phyloP scores from a whole-genome alignment of 2,329 filamentous ascomycete species.

The Trichoderma citrinoviride region DNA sequence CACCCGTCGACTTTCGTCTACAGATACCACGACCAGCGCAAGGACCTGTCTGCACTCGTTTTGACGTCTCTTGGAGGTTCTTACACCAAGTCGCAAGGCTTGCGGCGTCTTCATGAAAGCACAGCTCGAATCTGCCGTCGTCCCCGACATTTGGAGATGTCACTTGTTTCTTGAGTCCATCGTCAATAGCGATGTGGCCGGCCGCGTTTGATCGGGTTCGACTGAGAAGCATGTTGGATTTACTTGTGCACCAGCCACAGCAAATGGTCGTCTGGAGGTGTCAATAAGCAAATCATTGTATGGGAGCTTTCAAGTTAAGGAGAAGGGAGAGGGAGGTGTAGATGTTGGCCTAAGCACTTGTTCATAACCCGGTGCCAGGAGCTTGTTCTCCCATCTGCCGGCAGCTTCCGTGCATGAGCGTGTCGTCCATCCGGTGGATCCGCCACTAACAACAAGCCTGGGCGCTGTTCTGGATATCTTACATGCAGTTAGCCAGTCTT shows the following conservation, averaged over 20 bases:
- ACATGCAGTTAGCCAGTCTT: background rate
- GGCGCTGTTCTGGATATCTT: background rate
- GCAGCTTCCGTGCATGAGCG: background rate
- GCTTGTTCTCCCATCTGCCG: background rate
- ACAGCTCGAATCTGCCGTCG: conserved; percentile 34
- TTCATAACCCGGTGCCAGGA: background rate
- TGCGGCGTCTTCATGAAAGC: conserved; percentile 33
- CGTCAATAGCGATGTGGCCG: conserved; percentile 30
- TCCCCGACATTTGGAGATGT: conserved; percentile 30
- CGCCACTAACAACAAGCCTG: conserved; percentile 2
- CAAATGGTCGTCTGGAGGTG: background rate
- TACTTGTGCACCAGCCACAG: background rate
- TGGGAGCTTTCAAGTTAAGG: background rate
- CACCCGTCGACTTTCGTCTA: conserved; percentile 5
- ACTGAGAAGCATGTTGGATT: conserved; percentile 13
- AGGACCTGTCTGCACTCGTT: background rate
- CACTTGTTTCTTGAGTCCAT: conserved; percentile 24
- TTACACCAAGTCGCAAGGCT: conserved; percentile 31
- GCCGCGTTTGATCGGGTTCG: conserved; percentile 28
- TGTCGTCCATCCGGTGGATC: conserved; percentile 15
- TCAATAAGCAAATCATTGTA: background rate
- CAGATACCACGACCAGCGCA: background rate
- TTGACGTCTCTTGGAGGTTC: conserved; percentile 24
- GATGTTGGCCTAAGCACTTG: background rate
- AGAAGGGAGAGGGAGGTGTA: background rate